Percentiles rank a stretch among this genome's conserved stretches.
Evolutionary conservation across 805 yeast genomes (phyloP).

Genomic region (Martiniozyma abietophila): DNA sequence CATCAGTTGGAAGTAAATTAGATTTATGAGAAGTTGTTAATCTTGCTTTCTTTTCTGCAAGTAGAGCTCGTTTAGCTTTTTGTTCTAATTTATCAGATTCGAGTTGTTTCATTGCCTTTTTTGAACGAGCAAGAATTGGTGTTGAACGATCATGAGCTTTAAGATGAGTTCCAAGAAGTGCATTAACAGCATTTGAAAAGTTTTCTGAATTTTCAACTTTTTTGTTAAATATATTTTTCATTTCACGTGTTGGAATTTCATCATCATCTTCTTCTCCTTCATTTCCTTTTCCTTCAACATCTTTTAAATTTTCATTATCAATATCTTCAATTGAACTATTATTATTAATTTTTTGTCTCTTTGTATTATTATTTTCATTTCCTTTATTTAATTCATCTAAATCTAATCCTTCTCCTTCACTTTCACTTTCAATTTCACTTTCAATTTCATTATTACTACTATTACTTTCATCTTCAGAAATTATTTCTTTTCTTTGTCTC

Average conservation of each 20-base stretch:
- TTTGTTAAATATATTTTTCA: too few species aligned
- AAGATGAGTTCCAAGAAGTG: slow-evolving; percentile 73
- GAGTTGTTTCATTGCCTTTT: slow-evolving; percentile 58
- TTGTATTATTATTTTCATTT: too few species aligned
- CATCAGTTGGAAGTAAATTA: slow-evolving; percentile 56
- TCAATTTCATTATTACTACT: too few species aligned
- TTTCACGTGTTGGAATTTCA: slow-evolving; percentile 29
- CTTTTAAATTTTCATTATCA: slow-evolving; percentile 13
- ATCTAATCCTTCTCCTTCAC: slow-evolving; percentile 5
- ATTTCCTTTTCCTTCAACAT: slow-evolving; percentile 15
- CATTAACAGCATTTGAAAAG: slow-evolving; percentile 76
- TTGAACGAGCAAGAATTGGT: slow-evolving; percentile 81
- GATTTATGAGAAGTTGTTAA: slow-evolving; percentile 60
- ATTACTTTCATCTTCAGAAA: too few species aligned
- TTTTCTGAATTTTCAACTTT: slow-evolving; percentile 62
- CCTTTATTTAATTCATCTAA: slow-evolving; percentile 15
- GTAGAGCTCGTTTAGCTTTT: slow-evolving; percentile 65
- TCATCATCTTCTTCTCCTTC: slow-evolving; percentile 17
- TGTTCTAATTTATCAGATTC: slow-evolving; percentile 77
- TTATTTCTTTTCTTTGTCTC: slow-evolving; percentile 1
- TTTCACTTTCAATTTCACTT: slow-evolving; percentile 8
- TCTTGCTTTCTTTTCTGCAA: slow-evolving; percentile 60
- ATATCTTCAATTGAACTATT: slow-evolving; percentile 17
- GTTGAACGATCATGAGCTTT: slow-evolving; percentile 85
- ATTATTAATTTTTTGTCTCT: too few species aligned